Conservation (phyloP, 164 flowering plant genomes). For the Vitis rupestris region DNA sequence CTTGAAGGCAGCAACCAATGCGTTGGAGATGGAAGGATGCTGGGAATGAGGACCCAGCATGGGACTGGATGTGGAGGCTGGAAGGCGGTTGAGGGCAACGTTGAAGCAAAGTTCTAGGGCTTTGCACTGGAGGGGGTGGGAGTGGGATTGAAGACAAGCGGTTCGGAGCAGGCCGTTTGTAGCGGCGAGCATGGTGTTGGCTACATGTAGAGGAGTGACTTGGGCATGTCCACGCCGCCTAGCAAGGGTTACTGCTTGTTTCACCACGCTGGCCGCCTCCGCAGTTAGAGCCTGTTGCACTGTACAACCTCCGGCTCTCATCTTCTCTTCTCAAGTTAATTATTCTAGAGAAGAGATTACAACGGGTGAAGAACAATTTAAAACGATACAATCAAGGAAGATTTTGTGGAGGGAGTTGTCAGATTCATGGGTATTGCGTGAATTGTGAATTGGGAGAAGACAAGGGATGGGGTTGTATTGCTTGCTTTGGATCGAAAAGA, state of each 20-base stretch:
- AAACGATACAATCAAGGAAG: no score
- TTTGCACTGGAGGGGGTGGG: constrained; percentile 92
- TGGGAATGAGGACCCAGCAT: constrained; percentile 45
- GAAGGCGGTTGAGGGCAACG: constrained; percentile 95
- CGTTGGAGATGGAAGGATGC: constrained; percentile 85
- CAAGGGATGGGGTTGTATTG: background rate
- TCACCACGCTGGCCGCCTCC: constrained; percentile 75
- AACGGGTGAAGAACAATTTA: background rate
- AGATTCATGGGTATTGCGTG: background rate
- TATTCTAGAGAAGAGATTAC: constrained; percentile 5
- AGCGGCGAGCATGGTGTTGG: constrained; percentile 83
- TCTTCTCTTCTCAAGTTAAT: constrained; percentile 21
- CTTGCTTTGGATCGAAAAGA: background rate
- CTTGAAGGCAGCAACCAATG: constrained; percentile 93
- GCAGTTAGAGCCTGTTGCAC: constrained; percentile 81
- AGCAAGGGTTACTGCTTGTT: constrained; percentile 78
- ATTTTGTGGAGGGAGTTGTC: no score
- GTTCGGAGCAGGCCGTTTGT: constrained; percentile 65
- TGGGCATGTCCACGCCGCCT: constrained; percentile 88
- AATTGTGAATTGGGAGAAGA: constrained; percentile 6
- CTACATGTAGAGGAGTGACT: constrained; percentile 96
- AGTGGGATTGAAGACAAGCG: constrained; percentile 86
- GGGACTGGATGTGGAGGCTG: constrained; percentile 66
- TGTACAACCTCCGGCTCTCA: constrained; percentile 88
- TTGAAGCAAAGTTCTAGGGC: constrained; percentile 98